These are phyloP conservation scores for Periconia macrospinosa DNA, from an alignment of 2,329 filamentous ascomycete species.

Conservation along the genomic window DNA sequence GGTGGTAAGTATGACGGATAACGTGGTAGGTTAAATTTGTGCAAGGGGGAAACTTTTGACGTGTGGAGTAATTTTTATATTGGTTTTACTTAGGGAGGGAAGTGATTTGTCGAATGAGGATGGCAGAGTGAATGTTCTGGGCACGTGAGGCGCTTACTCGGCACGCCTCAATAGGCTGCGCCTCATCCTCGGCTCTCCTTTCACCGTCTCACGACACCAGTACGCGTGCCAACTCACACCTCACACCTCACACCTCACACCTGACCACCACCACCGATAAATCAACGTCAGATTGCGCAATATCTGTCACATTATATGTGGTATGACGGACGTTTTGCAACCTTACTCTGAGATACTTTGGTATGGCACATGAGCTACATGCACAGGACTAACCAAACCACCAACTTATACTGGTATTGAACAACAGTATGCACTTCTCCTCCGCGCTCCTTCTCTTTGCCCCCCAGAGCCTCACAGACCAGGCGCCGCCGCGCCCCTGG, in stretches of 20 bases:
- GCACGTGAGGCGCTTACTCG: background rate
- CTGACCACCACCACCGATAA: background rate
- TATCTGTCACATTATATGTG: background rate
- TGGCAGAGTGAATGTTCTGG: background rate
- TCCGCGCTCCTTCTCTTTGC: background rate
- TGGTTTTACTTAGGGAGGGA: background rate
- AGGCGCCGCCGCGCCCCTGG: background rate
- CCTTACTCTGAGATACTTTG: background rate
- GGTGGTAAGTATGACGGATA: no score
- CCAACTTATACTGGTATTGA: background rate
- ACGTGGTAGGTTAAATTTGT: no score
- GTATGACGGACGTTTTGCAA: background rate
- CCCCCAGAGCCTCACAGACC: background rate
- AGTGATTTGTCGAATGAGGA: background rate
- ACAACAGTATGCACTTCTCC: constrained; percentile 1
- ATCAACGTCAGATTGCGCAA: background rate
- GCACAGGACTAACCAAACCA: background rate
- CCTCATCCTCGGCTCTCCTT: background rate
- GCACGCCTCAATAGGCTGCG: background rate
- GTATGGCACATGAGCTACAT: background rate
- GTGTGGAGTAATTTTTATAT: background rate
- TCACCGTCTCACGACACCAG: background rate
- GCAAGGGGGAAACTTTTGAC: background rate
- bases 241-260: no score
- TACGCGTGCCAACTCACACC: background rate